A percentile compares a stretch with the other conserved stretches of the same genome.
These are phyloP conservation scores for Phytophthora europaea DNA, from an alignment of 352 stramenopile species.

Conservation along the genomic window DNA sequence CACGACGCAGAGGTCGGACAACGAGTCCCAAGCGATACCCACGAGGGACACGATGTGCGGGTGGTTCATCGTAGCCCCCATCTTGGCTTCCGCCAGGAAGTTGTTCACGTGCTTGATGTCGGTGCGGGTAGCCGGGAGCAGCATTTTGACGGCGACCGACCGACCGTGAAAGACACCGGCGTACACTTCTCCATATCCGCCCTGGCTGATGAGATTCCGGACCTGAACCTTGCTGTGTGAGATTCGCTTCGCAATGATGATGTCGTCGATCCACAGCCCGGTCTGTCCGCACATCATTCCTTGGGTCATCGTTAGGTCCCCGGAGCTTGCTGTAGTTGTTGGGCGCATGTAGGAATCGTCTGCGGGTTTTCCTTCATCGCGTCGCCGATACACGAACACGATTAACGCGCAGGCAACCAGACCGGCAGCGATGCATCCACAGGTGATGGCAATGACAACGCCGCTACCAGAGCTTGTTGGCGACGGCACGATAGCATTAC, in stretches of 20 bases:
- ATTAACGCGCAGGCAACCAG: neutral
- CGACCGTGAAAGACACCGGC: constrained; percentile 37
- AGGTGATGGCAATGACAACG: neutral
- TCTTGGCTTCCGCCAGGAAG: constrained; percentile 45
- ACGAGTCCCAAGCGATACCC: constrained; percentile 45
- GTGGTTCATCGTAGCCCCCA: constrained; percentile 40
- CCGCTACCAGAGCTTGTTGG: too few relatives aligned
- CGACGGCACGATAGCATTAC: too few relatives aligned
- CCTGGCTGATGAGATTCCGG: constrained; percentile 28
- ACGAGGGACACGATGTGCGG: constrained; percentile 39
- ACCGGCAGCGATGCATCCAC: neutral
- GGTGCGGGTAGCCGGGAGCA: constrained; percentile 33
- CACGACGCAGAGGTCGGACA: constrained; percentile 45
- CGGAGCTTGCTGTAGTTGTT: neutral
- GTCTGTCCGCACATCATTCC: constrained; percentile 10
- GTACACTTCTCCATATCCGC: constrained; percentile 44
- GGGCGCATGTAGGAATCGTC: neutral
- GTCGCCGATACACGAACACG: neutral
- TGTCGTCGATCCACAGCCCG: constrained; percentile 35
- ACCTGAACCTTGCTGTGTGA: constrained; percentile 41
- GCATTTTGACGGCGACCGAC: constrained; percentile 42
- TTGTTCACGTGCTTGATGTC: constrained; percentile 37
- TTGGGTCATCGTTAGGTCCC: neutral
- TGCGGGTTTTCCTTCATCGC: neutral
- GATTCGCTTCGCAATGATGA: constrained; percentile 42